phyloP scores from a whole-genome alignment of 2,329 filamentous ascomycete species.

The Botrytis fragariae region DNA sequence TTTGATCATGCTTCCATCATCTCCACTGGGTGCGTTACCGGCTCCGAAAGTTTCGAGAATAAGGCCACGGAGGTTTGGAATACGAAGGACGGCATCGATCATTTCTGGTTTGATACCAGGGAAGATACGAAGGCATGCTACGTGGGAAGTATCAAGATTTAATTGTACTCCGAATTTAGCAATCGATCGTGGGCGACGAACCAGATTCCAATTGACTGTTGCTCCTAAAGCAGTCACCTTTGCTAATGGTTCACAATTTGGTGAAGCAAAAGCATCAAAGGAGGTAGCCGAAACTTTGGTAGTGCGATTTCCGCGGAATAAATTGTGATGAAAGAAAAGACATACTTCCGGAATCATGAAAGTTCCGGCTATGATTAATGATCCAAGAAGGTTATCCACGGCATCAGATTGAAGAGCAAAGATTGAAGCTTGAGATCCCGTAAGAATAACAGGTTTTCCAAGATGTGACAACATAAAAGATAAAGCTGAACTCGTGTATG shows the following conservation, averaged over 20 bases:
- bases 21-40: slow-evolving; percentile 67
- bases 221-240: slow-evolving; percentile 59
- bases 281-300: slow-evolving; percentile 68
- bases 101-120: slow-evolving; percentile 70
- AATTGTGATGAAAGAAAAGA: slow-evolving; percentile 69
- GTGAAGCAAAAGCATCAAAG: slow-evolving; percentile 66
- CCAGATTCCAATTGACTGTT: slow-evolving; percentile 61
- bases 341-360: slow-evolving; percentile 75
- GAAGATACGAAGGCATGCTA: slow-evolving; percentile 69
- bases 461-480: slow-evolving; percentile 73
- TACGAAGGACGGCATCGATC: slow-evolving; percentile 63
- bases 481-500: slow-evolving; percentile 67
- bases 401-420: slow-evolving; percentile 70
- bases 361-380: slow-evolving; percentile 68
- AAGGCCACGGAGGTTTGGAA: slow-evolving; percentile 62
- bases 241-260: slow-evolving; percentile 63
- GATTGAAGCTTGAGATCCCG: slow-evolving; percentile 64
- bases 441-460: slow-evolving; percentile 69
- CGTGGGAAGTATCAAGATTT: slow-evolving; percentile 61
- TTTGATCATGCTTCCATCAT: slow-evolving; percentile 55
- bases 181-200: slow-evolving; percentile 56
- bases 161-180: slow-evolving; percentile 61
- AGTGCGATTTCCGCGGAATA: slow-evolving; percentile 66
- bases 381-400: slow-evolving; percentile 67
- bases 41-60: slow-evolving; percentile 72